Evolutionary conservation across 768 basidiomycete species (phyloP).

Genomic region (Agrocybe praecox): DNA sequence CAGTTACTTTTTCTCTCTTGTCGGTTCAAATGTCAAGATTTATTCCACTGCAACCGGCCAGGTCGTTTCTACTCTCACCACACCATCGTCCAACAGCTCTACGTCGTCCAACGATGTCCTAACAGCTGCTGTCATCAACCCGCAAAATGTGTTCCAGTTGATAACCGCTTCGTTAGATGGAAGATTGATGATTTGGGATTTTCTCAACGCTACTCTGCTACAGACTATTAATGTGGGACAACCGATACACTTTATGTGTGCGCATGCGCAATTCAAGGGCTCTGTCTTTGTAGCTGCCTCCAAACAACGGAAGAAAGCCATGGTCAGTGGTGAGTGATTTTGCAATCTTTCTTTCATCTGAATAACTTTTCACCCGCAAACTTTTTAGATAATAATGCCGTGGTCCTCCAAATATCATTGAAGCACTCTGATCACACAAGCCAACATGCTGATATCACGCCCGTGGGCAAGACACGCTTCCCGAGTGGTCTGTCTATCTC

Average conservation of each 20-base stretch:
- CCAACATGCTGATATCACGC: conserved; percentile 50
- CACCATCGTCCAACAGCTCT: conserved; percentile 38
- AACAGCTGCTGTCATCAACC: conserved; percentile 76
- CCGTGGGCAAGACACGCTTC: conserved; percentile 68
- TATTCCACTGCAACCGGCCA: conserved; percentile 79
- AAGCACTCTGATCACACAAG: conserved; percentile 45
- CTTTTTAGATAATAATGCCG: conserved; percentile 51
- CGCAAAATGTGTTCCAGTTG: conserved; percentile 87
- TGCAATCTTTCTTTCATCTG: neutral
- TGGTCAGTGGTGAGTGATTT: conserved; percentile 28
- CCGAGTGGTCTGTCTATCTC: conserved; percentile 73
- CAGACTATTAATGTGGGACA: conserved; percentile 72
- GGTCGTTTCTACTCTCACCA: conserved; percentile 81
- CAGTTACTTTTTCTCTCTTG: conserved; percentile 90
- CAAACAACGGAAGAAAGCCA: conserved; percentile 47
- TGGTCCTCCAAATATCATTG: conserved; percentile 67
- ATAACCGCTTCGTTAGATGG: conserved; percentile 87
- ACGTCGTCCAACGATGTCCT: conserved; percentile 52
- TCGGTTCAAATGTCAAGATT: conserved; percentile 82
- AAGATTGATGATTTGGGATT: conserved; percentile 91
- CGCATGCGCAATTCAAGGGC: conserved; percentile 69
- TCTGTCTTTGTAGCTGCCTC: conserved; percentile 69
- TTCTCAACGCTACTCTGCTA: conserved; percentile 79
- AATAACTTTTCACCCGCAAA: conserved; percentile 9
- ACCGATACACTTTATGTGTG: conserved; percentile 72